These are phyloP conservation scores for Russula earlei DNA, from an alignment of 768 basidiomycete genomes.

Conservation along the genomic window DNA sequence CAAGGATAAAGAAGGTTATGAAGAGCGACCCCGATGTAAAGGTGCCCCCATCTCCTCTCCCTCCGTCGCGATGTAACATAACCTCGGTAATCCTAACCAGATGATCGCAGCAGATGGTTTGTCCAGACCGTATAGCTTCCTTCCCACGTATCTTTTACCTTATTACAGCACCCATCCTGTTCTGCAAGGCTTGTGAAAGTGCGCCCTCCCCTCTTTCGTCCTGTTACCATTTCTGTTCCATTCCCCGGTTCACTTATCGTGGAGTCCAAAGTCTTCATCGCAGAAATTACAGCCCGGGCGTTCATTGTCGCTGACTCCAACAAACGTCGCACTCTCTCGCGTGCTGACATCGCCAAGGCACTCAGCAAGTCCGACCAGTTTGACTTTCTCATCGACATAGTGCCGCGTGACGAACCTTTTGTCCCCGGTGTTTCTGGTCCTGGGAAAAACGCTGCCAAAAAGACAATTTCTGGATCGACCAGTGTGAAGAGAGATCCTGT, in stretches of 20 bases:
- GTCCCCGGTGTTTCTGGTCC: slow-evolving; percentile 15
- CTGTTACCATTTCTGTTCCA: background rate
- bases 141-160: slow-evolving; percentile 6
- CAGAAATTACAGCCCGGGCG: slow-evolving; percentile 91
- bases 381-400: slow-evolving; percentile 94
- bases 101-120: slow-evolving; percentile 97
- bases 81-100: slow-evolving; percentile 31
- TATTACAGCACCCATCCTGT: slow-evolving; percentile 74
- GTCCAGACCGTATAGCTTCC: slow-evolving; percentile 22
- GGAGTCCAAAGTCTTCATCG: slow-evolving; percentile 76
- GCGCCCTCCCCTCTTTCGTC: slow-evolving; percentile 27
- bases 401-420: slow-evolving; percentile 68
- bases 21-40: slow-evolving; percentile 96
- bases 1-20: slow-evolving; percentile 98
- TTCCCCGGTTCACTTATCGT: background rate
- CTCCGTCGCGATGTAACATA: background rate
- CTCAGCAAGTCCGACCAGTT: slow-evolving; percentile 91
- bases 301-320: slow-evolving; percentile 94
- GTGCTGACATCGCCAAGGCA: slow-evolving; percentile 89
- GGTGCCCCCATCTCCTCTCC: slow-evolving; percentile 38
- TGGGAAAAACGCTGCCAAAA: slow-evolving; percentile 10
- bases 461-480: slow-evolving; percentile 5
- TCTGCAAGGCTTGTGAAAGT: slow-evolving; percentile 99
- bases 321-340: slow-evolving; percentile 91
- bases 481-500: slow-evolving; percentile 8